A percentile compares a stretch with the other conserved stretches of the same genome.
phyloP scores from a whole-genome alignment of 345 rosid genomes.

The Linum trigynum region DNA sequence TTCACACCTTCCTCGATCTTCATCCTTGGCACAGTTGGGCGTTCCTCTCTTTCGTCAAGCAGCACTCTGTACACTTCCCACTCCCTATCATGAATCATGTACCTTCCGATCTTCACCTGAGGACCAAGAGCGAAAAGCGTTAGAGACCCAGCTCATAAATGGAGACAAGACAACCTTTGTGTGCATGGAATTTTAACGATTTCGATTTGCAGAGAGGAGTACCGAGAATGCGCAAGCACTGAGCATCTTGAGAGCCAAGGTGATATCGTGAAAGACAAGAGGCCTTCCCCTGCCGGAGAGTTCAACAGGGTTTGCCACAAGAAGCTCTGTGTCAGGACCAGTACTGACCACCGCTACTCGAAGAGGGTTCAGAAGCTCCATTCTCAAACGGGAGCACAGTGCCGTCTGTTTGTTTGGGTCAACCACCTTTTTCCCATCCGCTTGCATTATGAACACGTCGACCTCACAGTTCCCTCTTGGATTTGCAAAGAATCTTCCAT shows the following conservation, averaged over 20 bases:
- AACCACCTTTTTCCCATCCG: slow-evolving; percentile 53
- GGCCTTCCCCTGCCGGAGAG: slow-evolving; percentile 64
- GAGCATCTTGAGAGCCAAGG: slow-evolving; percentile 46
- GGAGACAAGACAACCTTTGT: too few relatives aligned
- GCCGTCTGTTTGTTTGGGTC: slow-evolving; percentile 49
- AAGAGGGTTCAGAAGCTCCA: slow-evolving; percentile 53
- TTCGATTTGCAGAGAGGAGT: background rate
- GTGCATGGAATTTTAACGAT: too few relatives aligned
- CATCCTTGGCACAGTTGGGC: slow-evolving; percentile 27
- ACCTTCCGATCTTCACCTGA: slow-evolving; percentile 60
- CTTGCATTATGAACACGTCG: slow-evolving; percentile 54
- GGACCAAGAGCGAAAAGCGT: background rate
- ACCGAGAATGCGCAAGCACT: slow-evolving; percentile 47
- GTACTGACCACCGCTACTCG: slow-evolving; percentile 49
- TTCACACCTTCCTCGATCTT: slow-evolving; percentile 45
- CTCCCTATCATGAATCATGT: slow-evolving; percentile 44
- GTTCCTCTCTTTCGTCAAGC: slow-evolving; percentile 30
- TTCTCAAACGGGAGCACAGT: slow-evolving; percentile 47
- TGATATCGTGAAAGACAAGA: slow-evolving; percentile 55
- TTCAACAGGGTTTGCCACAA: slow-evolving; percentile 74
- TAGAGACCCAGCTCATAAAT: too few relatives aligned
- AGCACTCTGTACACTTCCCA: slow-evolving; percentile 47
- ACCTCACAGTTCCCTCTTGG: slow-evolving; percentile 38
- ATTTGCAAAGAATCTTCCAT: slow-evolving; percentile 50
- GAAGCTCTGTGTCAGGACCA: slow-evolving; percentile 60